Percentiles rank a stretch among this genome's conserved stretches.
Evolutionary conservation across 2,329 filamentous ascomycete genomes (phyloP).

Genomic region (Ascochyta koolunga): DNA sequence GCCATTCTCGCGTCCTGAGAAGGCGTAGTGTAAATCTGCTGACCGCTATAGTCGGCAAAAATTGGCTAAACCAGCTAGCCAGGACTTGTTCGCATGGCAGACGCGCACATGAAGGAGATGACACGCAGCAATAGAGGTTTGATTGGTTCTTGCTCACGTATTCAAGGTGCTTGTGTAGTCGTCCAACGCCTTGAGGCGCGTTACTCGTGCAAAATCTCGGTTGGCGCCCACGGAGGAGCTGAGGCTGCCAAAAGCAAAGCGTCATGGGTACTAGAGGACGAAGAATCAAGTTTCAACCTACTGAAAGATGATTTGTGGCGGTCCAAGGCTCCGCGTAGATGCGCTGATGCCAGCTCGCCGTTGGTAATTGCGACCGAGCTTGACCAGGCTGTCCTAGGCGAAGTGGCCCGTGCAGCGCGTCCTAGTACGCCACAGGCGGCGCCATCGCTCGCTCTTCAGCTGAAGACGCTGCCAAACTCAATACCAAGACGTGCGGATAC

Average conservation of each 20-base stretch:
- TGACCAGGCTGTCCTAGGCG: constrained; percentile 26
- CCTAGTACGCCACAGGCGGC: constrained; percentile 36
- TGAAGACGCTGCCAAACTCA: constrained; percentile 31
- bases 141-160: not conserved
- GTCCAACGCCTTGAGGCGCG: not conserved
- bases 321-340: constrained; percentile 7
- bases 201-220: constrained; percentile 21
- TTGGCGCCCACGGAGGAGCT: constrained; percentile 21
- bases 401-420: constrained; percentile 20
- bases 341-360: constrained; percentile 17
- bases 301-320: constrained; percentile 13
- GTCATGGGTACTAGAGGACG: constrained; percentile 8
- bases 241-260: constrained; percentile 5
- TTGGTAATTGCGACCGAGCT: constrained; percentile 20
- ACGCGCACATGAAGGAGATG: not conserved
- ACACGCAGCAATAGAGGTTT: not conserved
- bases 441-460: constrained; percentile 42
- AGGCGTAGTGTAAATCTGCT: constrained; percentile 1
- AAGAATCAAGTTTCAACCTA: constrained; percentile 3
- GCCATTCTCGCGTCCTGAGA: constrained; percentile 16
- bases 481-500: constrained; percentile 29
- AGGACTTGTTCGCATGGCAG: not conserved
- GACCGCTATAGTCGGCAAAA: not conserved
- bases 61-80: not conserved
- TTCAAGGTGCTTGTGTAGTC: not conserved